Evolutionary conservation across 257 asterid species (phyloP), one percentile per base, ranked within the genome.

Genomic region (Rhazya stricta): DNA sequence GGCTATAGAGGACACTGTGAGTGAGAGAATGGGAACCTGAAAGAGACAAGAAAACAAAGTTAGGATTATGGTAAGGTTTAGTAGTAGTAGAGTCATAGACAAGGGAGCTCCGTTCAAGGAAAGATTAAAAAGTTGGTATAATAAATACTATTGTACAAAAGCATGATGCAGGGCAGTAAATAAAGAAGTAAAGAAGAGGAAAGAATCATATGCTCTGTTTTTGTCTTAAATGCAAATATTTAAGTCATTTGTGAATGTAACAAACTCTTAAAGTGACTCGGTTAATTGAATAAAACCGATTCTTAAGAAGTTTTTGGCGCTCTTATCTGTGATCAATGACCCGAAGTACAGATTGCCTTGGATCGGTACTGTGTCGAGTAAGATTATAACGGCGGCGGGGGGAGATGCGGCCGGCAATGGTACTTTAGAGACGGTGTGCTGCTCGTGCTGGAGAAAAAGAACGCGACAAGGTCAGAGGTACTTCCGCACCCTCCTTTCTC

Each of bases 101-200:
- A 83, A 74, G 86, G 84, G 86, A 78, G 74, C 88, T 79, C 78
- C 65, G 82, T 86, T 77, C 87, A 84, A 88, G 82, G 83, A 51
- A 69, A 78, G 34, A 46, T 79, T 69, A 76, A 56, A 72, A 75
- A 80, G 11, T 10, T 1, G 3, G 13, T n/a, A 5, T 36, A 75
- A 25, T 16, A 43, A 66, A 58, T 67, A 42, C 48, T n/a, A n/a
- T n/a, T 19, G 42, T 21, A 43, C 19, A 37, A 60, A 53, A 19
- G 57, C 32, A 19, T 5, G 32, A 41, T 63, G n/a, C 53, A 48
- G 71, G 37, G 29, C 19, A 78, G 43, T 48, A 63, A 74, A 43
- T 41, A 69, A 60, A 58, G 25, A 1, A 30, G 12, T 23, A 54
- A 62, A 74, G 16, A 62, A 12, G 32, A 51, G 71, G 68, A 73